phyloP scores from a whole-genome alignment of 352 stramenopile species.

The Phytophthora hibernalis region DNA sequence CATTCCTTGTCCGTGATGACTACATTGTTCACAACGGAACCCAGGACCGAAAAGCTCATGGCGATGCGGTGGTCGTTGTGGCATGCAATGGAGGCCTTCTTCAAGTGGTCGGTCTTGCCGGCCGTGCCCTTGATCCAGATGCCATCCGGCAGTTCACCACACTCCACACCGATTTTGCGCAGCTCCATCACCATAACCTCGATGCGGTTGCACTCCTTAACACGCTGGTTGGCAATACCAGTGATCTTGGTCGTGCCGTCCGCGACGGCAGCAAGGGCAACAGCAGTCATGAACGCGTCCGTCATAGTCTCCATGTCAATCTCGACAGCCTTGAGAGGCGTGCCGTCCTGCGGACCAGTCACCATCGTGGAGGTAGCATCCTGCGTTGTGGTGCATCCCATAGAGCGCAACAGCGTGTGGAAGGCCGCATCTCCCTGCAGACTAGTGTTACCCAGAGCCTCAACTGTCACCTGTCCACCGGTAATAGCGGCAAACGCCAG shows the following conservation, averaged over 20 bases:
- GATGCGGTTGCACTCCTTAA: constrained; percentile 99
- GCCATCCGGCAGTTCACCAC: constrained; percentile 74
- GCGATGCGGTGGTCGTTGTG: constrained; percentile 99
- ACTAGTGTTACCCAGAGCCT: constrained; percentile 93
- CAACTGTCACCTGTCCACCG: constrained; percentile 93
- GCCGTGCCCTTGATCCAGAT: constrained; percentile 80
- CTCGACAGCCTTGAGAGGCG: constrained; percentile 85
- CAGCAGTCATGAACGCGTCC: constrained; percentile 98
- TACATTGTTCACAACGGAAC: constrained; percentile 90
- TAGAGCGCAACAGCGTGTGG: constrained; percentile 82
- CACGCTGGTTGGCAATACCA: constrained; percentile 98
- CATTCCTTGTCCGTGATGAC: constrained; percentile 98
- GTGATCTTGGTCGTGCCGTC: constrained; percentile 96
- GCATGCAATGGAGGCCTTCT: constrained; percentile 74
- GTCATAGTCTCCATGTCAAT: constrained; percentile 98
- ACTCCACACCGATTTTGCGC: constrained; percentile 93
- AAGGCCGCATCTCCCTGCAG: constrained; percentile 97
- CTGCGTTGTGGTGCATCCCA: constrained; percentile 81
- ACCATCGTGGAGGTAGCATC: constrained; percentile 75
- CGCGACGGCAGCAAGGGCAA: constrained; percentile 94
- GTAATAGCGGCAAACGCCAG: constrained; percentile 97
- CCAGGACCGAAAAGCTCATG: constrained; percentile 98
- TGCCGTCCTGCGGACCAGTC: constrained; percentile 76
- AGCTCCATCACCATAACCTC: constrained; percentile 97
- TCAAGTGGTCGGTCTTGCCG: constrained; percentile 56